Evolutionary conservation across 2,329 filamentous ascomycete genomes (phyloP).

Genomic region (Ilyonectria destructans): DNA sequence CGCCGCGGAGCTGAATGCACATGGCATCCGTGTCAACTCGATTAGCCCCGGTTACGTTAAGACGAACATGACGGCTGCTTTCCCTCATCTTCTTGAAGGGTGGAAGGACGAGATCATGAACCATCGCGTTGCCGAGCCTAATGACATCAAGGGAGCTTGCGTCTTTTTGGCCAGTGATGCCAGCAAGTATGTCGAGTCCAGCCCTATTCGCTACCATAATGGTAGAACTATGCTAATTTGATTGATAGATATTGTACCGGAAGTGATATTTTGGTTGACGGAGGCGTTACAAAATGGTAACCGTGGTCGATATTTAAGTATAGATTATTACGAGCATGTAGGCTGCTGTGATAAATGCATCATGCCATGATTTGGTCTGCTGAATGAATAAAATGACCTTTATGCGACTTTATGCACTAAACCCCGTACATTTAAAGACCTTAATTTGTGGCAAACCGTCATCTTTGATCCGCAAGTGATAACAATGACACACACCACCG

Average conservation of each 20-base stretch:
- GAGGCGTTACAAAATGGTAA: slow-evolving; percentile 60
- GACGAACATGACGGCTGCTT: slow-evolving; percentile 62
- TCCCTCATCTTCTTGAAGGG: slow-evolving; percentile 63
- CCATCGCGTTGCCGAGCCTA: slow-evolving; percentile 62
- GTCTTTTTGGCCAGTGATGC: slow-evolving; percentile 66
- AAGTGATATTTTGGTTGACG: slow-evolving; percentile 63
- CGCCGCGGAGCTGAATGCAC: slow-evolving; percentile 49
- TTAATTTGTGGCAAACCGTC: too few relatives aligned
- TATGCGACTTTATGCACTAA: background rate
- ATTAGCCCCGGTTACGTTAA: slow-evolving; percentile 63
- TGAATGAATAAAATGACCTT: background rate
- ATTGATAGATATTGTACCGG: slow-evolving; percentile 56
- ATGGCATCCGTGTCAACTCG: slow-evolving; percentile 64
- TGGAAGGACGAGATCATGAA: slow-evolving; percentile 68
- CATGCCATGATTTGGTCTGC: background rate
- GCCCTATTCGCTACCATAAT: too few relatives aligned
- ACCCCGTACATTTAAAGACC: background rate
- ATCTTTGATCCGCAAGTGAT: background rate
- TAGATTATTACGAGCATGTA: background rate
- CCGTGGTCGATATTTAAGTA: background rate
- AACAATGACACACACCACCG: background rate
- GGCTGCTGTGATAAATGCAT: too few relatives aligned
- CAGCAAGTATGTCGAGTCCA: slow-evolving; percentile 57
- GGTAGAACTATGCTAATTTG: background rate
- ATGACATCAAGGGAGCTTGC: slow-evolving; percentile 66